phyloP scores from a whole-genome alignment of 2,329 filamentous ascomycete genomes.

The Mycocentrospora acerina region DNA sequence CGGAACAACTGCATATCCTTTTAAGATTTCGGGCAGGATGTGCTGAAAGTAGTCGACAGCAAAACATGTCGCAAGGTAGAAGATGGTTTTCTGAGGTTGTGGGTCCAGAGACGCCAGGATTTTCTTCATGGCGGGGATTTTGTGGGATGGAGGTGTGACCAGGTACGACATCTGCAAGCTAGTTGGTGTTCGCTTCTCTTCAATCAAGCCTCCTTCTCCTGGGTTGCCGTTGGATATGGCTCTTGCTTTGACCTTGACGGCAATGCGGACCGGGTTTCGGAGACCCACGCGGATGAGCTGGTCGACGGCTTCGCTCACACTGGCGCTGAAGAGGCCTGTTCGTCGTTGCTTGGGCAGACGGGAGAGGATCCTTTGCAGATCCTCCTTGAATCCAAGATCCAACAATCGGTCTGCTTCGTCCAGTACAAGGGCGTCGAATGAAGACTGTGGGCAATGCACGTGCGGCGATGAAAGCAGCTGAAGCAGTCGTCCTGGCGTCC shows the following conservation, averaged over 20 bases:
- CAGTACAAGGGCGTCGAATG: conserved; percentile 88
- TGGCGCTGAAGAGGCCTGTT: conserved; percentile 92
- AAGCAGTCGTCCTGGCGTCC: conserved; percentile 84
- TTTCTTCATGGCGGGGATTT: conserved; percentile 71
- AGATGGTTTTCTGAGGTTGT: conserved; percentile 78
- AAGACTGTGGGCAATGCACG: conserved; percentile 83
- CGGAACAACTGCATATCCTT: conserved; percentile 70
- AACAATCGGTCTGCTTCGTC: conserved; percentile 93
- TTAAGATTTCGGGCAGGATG: conserved; percentile 72
- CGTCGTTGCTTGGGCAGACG: conserved; percentile 88
- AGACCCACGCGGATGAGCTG: conserved; percentile 90
- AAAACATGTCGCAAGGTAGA: conserved; percentile 92
- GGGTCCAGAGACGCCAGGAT: conserved; percentile 71
- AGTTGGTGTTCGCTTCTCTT: conserved; percentile 86
- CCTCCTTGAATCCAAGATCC: conserved; percentile 91
- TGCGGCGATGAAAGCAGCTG: conserved; percentile 84
- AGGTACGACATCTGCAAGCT: conserved; percentile 92
- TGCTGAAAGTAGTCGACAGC: conserved; percentile 93
- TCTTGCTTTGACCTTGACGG: conserved; percentile 76
- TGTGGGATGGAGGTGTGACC: conserved; percentile 72
- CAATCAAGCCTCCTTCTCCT: conserved; percentile 62
- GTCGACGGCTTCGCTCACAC: conserved; percentile 91
- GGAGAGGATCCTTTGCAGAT: conserved; percentile 80
- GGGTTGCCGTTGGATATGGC: conserved; percentile 22
- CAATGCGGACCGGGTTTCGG: conserved; percentile 91